Conservation (phyloP, 331 rosid genomes). For the Erythrophleum ivorense region DNA sequence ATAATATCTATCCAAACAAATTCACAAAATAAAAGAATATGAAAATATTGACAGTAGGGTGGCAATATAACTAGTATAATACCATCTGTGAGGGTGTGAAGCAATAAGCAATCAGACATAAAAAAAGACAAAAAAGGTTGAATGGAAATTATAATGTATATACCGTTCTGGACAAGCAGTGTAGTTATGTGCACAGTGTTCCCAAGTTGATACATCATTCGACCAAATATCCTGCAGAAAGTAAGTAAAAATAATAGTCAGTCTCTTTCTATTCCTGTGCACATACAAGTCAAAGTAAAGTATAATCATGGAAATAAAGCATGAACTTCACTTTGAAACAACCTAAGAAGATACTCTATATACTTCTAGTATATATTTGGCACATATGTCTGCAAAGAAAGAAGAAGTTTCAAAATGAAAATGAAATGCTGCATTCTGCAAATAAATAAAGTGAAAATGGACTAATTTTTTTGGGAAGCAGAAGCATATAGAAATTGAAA, state of each 20-base stretch:
- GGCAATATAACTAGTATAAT: slow-evolving; percentile 25
- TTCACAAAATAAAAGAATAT: background rate
- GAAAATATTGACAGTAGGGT: background rate
- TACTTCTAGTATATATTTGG: slow-evolving; percentile 1
- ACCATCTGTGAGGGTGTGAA: background rate
- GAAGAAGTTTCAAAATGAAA: background rate
- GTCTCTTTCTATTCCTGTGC: background rate
- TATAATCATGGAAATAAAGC: background rate
- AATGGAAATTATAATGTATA: slow-evolving; percentile 41
- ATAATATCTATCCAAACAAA: background rate
- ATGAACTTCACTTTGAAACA: slow-evolving; percentile 18
- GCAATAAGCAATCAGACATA: slow-evolving; percentile 22
- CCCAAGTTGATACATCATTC: slow-evolving; percentile 59
- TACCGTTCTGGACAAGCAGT: slow-evolving; percentile 83
- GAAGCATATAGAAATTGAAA: background rate
- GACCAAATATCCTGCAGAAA: slow-evolving; percentile 70
- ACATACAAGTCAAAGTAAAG: slow-evolving; percentile 27
- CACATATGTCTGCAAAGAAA: background rate
- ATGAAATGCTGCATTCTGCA: background rate
- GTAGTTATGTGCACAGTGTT: slow-evolving; percentile 61
- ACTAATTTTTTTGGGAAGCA: too few species aligned
- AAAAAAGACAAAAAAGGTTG: slow-evolving; percentile 16
- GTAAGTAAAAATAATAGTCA: slow-evolving; percentile 20
- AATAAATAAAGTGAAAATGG: too few species aligned
- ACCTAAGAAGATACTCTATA: background rate